Evolutionary conservation across 2,329 filamentous ascomycete species (phyloP), one percentile per base, ranked within the genome.

Genomic region (Trichoderma sp.): DNA sequence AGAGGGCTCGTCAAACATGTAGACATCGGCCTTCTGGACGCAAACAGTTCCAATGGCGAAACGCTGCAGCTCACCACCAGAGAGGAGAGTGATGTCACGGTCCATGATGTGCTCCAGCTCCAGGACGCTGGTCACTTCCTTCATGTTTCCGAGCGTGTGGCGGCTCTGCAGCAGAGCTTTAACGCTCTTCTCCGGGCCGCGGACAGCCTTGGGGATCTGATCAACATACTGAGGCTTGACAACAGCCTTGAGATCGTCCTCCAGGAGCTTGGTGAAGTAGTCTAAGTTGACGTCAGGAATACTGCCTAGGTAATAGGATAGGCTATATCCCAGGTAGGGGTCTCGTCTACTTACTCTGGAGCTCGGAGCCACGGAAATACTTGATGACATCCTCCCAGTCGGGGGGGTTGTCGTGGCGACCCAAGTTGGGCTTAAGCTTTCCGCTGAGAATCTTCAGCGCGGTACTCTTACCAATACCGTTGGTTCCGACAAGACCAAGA

Each of bases 391-490:
- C 95, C 83, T 98, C 94, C 95, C 96, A 99, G 80, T 99, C 95
- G 15, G 95, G 96, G 9, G 95, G 94, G 81, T 98, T 96, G 73
- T 98, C 94, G 79, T 92, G 97, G 78, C 91, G 88, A 72, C 96
- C 95, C 81, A 99, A 81, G 80, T 99, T 99, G 69, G 95, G 95
- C 88, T 99, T 99, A 76, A 99, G 86, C 84, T 98, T 99, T 78
- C 95, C 95, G 76, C 93, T 97, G 76, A 99, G 89, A 79, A 99
- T 97, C 86, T 99, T 99, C 80, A 99, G 84, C 9, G 95, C 96
- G n/a, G 95, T 99, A 84, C 93, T 97, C 89, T 99, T 99, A 82
- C 95, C 95, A 76, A 98, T 99, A 93, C 96, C 95, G 89, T 99
- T 99, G 75, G 95, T 98, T 80, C 95, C 96, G 53, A 99, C 96